Base-by-base conservation (phyloP, 2,329 filamentous ascomycete species). In the Ophiostoma himal-ulmi region DNA sequence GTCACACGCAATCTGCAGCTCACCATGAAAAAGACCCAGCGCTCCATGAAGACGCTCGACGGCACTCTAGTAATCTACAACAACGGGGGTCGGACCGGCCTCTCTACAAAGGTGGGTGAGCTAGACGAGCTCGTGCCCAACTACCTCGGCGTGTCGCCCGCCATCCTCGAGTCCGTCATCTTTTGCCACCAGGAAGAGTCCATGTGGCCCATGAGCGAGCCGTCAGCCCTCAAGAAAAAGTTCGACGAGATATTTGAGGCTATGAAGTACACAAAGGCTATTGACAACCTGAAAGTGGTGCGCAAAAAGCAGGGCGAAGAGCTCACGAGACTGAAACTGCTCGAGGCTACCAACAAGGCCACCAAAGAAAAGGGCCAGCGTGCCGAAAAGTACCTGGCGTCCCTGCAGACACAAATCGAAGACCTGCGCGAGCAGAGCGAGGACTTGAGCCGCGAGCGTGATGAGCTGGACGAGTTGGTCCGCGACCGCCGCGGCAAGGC, bases 171-270 rank as follows among this genome's bases (percentile, higher is more conserved):
- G 74, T 91, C 91, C 71, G 95, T 99, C 78, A 97, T 99, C 75
- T 99, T 99, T 81, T 99, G 95, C 78, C 95, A 99, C 77, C 95
- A 99, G 78, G 95, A 99, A 78, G 95, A 99, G 75, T 97, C 94
- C 36, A 81, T 98, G 37, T 99, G 95, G 95, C 95, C 95, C 0
- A 89, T 99, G 85, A 96, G 93, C 77, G 92, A 96, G 76, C 93
- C 95, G 0, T 83, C 87, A 0, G 88, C 87, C 0, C 83, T 99
- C 68, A 99, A 99, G 80, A 96, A 96, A 79, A 91, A 89, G 69
- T 99, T 99, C 72, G 95, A 99, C 77, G 93, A 97, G 78, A 99
- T 99, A 13, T 99, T 99, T 75, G 95, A 98, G 80, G 95, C 95
- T 1, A 84, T 92, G 80, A 97, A 97, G 78, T 99, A 98, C 79